Percentiles rank a stretch among this genome's conserved stretches.
phyloP scores from a whole-genome alignment of 163 green algal genomes.

The Chloromonas sp. region DNA sequence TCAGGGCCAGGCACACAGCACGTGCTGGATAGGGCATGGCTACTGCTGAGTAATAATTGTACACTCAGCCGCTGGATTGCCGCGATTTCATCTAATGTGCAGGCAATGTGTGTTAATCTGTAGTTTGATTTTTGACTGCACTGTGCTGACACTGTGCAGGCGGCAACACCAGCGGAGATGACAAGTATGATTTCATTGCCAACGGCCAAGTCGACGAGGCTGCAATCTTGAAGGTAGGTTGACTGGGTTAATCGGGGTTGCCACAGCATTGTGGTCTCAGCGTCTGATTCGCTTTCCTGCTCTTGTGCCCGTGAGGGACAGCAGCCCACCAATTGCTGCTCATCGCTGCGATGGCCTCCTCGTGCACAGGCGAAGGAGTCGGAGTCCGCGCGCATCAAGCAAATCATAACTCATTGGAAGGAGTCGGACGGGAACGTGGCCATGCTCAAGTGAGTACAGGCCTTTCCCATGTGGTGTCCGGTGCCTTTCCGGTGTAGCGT shows the following conservation, averaged over 20 bases:
- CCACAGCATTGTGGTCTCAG: too few species aligned
- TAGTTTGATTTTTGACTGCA: background rate
- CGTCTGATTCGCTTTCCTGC: too few species aligned
- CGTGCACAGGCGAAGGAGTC: background rate
- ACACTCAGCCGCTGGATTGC: background rate
- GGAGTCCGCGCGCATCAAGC: background rate
- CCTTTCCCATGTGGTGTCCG: too few species aligned
- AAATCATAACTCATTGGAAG: background rate
- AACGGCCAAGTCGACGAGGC: background rate
- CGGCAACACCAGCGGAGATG: background rate
- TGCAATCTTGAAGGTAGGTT: too few species aligned
- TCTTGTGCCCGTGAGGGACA: too few species aligned
- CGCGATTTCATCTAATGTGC: background rate
- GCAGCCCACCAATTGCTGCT: too few species aligned
- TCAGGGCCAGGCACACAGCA: too few species aligned
- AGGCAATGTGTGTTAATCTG: background rate
- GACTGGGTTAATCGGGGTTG: too few species aligned
- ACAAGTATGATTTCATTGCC: background rate
- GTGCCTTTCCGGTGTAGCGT: too few species aligned
- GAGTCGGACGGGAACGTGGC: slow-evolving; percentile 4
- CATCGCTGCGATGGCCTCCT: too few species aligned
- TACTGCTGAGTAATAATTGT: too few species aligned
- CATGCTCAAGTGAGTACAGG: background rate
- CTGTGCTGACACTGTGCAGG: background rate
- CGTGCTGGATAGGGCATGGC: too few species aligned